Evolutionary conservation across 345 rosid genomes (phyloP), one percentile per base, ranked within the genome.

Genomic region (Aegle marmelos): DNA sequence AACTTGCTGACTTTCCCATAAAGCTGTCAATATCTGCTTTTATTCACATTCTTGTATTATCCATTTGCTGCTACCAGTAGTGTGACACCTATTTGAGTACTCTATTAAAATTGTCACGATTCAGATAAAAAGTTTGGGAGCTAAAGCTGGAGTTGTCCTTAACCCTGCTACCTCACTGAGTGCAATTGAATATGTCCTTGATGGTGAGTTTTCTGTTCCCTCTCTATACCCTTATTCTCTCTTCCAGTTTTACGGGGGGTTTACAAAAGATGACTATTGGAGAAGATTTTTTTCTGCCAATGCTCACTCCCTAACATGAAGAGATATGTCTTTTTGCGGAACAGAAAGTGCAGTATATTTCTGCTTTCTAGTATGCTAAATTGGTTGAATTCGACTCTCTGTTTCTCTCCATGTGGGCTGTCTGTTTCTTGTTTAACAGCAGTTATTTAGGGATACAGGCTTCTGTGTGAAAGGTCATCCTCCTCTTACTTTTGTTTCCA

Each of bases 131-230:
- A 59, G 75, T 85, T 85, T 94, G 76, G 98, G 99, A 5, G 98
- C 98, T 71, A 96, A 96, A 86, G 98, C 99, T 84, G 99, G 99
- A 85, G 99, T 96, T 77, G 99, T 94, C 34, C 79, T 96, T 73
- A 96, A 96, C 83, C 98, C 98, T 64, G 99, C 79, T 50, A 96
- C 99, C 78, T 91, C 98, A 60, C 85, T 96, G 83, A 94, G 68
- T 78, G 76, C 97, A 27, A 91, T 96, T 78, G 99, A 96, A 50
- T 92, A 89, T 81, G 90, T 92, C 60, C 91, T 96, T 68, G 99
- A 96, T 77, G 93, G 98, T 92, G 82, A 92, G 94, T 85, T 78
- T 70, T 63, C 17, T 71, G 39, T 59, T 76, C 27, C 71, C 10
- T 60, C 24, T 76, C 6, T 24, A 9, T 80, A 41, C 53, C 27